Percentiles rank a stretch among this genome's conserved stretches.
These are phyloP conservation scores for Phytophthora palmivora DNA, from an alignment of 352 stramenopile species.

Conservation along the genomic window DNA sequence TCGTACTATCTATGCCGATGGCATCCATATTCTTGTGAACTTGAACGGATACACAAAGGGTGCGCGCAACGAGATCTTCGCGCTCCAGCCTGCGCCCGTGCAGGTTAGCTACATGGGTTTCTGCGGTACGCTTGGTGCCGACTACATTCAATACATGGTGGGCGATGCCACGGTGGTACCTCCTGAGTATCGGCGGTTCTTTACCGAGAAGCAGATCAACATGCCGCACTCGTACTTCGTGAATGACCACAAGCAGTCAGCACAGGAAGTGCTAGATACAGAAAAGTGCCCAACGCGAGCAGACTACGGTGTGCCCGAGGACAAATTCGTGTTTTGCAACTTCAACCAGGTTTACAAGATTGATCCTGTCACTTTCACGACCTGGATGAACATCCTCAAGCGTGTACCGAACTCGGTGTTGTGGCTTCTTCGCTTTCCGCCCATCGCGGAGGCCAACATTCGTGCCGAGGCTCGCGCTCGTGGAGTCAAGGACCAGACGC, in stretches of 20 bases:
- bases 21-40: constrained; percentile 93
- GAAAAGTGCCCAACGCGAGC: constrained; percentile 77
- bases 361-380: constrained; percentile 89
- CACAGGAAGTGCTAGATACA: constrained; percentile 80
- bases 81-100: constrained; percentile 88
- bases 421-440: constrained; percentile 91
- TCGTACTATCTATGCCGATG: constrained; percentile 82
- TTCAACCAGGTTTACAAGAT: constrained; percentile 98
- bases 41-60: constrained; percentile 95
- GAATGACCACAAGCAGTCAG: constrained; percentile 93
- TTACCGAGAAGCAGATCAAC: constrained; percentile 91
- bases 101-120: constrained; percentile 94
- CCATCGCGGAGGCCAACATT: constrained; percentile 87
- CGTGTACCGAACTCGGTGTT: constrained; percentile 91
- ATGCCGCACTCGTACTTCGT: constrained; percentile 95
- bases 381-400: constrained; percentile 95
- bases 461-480: constrained; percentile 75
- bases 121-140: constrained; percentile 89
- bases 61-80: constrained; percentile 93
- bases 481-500: constrained; percentile 66
- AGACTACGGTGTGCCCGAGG: constrained; percentile 91
- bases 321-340: constrained; percentile 95
- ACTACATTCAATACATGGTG: constrained; percentile 95
- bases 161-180: constrained; percentile 86
- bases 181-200: constrained; percentile 63